These are phyloP conservation scores for Cyberlindnera maritima DNA, from an alignment of 805 yeast species.

Conservation along the genomic window DNA sequence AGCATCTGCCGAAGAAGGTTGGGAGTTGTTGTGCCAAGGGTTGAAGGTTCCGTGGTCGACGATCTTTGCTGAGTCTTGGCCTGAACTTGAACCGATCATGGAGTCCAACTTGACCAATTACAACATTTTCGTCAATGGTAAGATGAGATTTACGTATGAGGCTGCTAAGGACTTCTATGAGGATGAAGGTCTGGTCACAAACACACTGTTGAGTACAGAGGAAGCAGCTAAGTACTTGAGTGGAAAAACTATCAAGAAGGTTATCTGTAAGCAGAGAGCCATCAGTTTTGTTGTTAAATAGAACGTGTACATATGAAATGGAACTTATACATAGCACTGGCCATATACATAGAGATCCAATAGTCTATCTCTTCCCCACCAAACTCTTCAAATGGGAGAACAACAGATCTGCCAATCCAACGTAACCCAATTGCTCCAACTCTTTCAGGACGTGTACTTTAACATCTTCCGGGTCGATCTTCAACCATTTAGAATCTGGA, in stretches of 20 bases:
- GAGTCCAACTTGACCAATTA: conserved; percentile 41
- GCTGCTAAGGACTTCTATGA: conserved; percentile 36
- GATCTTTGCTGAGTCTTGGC: conserved; percentile 65
- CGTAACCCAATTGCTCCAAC: conserved; percentile 42
- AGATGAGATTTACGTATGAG: conserved; percentile 48
- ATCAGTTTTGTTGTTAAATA: conserved; percentile 21
- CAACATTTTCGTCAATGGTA: conserved; percentile 74
- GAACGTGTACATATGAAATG: background rate
- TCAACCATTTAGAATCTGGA: conserved; percentile 34
- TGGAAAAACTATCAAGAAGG: conserved; percentile 43
- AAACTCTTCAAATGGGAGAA: conserved; percentile 54
- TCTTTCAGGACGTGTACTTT: conserved; percentile 42
- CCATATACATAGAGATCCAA: too few species aligned
- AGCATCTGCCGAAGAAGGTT: conserved; percentile 75
- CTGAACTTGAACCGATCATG: conserved; percentile 39
- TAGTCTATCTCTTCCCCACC: conserved; percentile 25
- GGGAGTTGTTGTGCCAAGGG: conserved; percentile 45
- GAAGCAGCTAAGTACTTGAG: conserved; percentile 42
- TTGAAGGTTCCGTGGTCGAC: conserved; percentile 40
- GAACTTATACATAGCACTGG: too few species aligned
- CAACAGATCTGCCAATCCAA: conserved; percentile 47
- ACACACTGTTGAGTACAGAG: conserved; percentile 29
- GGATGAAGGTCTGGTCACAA: conserved; percentile 37
- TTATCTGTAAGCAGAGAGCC: conserved; percentile 48
- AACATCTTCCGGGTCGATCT: conserved; percentile 37